Base-by-base conservation (phyloP, 2,329 filamentous ascomycete species). In the Colletotrichum horii region DNA sequence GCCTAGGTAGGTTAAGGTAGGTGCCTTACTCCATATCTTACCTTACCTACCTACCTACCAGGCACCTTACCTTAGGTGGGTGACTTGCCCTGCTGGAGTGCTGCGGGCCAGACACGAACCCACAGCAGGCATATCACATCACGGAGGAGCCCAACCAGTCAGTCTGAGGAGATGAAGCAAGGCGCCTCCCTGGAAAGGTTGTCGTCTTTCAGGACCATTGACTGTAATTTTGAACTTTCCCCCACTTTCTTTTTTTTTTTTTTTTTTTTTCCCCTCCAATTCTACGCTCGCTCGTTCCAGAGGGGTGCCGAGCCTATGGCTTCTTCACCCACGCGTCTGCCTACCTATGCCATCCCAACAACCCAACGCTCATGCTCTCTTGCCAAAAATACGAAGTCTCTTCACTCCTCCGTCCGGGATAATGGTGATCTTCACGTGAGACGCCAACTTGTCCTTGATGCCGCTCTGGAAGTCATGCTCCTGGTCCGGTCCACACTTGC, bases 351-450 rank as follows among this genome's bases (percentile, higher is more conserved):
- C 60, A 62, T 22, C 24, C 28, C 19, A 34, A n/a, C 24, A 24
- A 58, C 16, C 16, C n/a, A 12, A 38, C 22, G 12, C 12, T 48
- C 68, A 76, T 26, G 69, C 86, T 78, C 92, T 88, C 81, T 89
- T 92, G 4, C 94, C 95, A 83, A 94, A 93, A 3, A 96, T 92
- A 61, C 95, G 91, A 78, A 98, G 90, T 78, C 96, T 89, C 91
- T 98, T 98, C 4, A 98, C 94, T 28, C 96, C 96, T 38, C 96
- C 96, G 84, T 98, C 96, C 0, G 96, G 96, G 79, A 98, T 95
- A 83, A 98, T 97, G 38, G 95, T 94, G 83, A 98, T 88, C 89
- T 98, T 98, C 26, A 96, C 92, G 85, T 97, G 96, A 15, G 94
- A 95, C 81, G 95, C 94, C 4, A 88, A 86, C 82, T 88, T 89